Conservation (phyloP, 108 stramenopile species). For the Pseudonitzschia delicatissima region DNA sequence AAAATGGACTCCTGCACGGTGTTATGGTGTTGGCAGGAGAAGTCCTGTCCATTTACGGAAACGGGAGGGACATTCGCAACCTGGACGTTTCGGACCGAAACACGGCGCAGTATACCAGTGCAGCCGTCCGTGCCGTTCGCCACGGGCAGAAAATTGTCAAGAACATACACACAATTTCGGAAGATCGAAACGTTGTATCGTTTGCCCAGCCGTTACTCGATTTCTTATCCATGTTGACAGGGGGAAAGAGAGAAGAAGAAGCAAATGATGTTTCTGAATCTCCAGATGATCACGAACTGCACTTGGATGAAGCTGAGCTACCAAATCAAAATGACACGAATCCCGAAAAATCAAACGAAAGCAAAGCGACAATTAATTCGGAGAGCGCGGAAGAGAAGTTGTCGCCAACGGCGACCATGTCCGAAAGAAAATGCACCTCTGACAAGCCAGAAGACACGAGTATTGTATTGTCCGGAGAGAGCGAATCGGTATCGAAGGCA, state of each 20-base stretch:
- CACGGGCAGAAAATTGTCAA: slow-evolving; percentile 25
- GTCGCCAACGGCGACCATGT: too few relatives aligned
- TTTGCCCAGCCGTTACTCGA: slow-evolving; percentile 16
- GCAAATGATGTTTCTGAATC: neutral
- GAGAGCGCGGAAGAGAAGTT: neutral
- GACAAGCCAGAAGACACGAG: too few relatives aligned
- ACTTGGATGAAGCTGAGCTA: too few relatives aligned
- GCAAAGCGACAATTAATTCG: neutral
- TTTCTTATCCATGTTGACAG: slow-evolving; percentile 2
- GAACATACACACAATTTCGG: slow-evolving; percentile 24
- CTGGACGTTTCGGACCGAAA: neutral
- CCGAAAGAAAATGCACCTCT: too few relatives aligned
- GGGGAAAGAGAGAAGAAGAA: slow-evolving; percentile 19
- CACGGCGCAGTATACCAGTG: slow-evolving; percentile 22
- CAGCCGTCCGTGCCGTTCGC: slow-evolving; percentile 28
- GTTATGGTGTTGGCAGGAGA: slow-evolving; percentile 22
- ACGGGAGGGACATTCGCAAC: neutral
- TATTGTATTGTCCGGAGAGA: neutral
- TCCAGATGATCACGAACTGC: too few relatives aligned
- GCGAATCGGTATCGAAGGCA: neutral
- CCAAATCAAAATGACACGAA: too few relatives aligned
- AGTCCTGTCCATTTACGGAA: slow-evolving; percentile 5
- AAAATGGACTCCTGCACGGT: slow-evolving; percentile 36
- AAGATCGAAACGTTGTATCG: slow-evolving; percentile 24
- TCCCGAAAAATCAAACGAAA: too few relatives aligned